These are phyloP conservation scores for Rhodofomes roseus DNA, from an alignment of 1,284 basidiomycete genomes.

Conservation along the genomic window DNA sequence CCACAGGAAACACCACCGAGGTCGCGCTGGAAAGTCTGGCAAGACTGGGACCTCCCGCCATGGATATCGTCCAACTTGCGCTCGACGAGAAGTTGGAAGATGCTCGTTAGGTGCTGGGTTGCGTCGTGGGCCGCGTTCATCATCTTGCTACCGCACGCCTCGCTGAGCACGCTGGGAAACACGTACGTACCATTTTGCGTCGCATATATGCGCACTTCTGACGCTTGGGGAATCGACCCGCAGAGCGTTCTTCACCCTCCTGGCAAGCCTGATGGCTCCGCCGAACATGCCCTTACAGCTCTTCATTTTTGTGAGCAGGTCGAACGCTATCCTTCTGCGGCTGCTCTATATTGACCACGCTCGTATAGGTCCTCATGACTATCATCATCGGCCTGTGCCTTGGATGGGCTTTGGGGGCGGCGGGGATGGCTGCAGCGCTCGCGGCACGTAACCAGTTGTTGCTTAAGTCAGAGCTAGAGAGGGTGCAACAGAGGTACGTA, in stretches of 20 bases:
- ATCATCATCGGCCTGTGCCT: slow-evolving; percentile 56
- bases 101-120: slow-evolving; percentile 30
- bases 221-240: slow-evolving; percentile 1
- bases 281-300: slow-evolving; percentile 35
- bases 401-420: slow-evolving; percentile 76
- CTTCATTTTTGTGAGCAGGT: slow-evolving; percentile 31
- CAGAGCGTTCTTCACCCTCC: slow-evolving; percentile 34
- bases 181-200: slow-evolving; percentile 22
- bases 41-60: slow-evolving; percentile 18
- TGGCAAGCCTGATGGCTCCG: slow-evolving; percentile 33
- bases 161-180: slow-evolving; percentile 28
- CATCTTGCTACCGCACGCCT: slow-evolving; percentile 28
- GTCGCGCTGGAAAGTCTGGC: slow-evolving; percentile 10
- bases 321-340: not conserved
- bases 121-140: slow-evolving; percentile 29
- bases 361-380: slow-evolving; percentile 38
- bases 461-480: slow-evolving; percentile 43
- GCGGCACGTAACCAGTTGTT: slow-evolving; percentile 52
- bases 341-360: not conserved
- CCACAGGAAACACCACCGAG: not conserved
- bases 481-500: slow-evolving; percentile 42
- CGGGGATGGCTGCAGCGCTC: slow-evolving; percentile 65
- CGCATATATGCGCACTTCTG: not conserved
- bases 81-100: slow-evolving; percentile 24
- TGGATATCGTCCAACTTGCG: slow-evolving; percentile 29